phyloP scores from a whole-genome alignment of 768 basidiomycete species.

The Stropharia rugosoannulata region DNA sequence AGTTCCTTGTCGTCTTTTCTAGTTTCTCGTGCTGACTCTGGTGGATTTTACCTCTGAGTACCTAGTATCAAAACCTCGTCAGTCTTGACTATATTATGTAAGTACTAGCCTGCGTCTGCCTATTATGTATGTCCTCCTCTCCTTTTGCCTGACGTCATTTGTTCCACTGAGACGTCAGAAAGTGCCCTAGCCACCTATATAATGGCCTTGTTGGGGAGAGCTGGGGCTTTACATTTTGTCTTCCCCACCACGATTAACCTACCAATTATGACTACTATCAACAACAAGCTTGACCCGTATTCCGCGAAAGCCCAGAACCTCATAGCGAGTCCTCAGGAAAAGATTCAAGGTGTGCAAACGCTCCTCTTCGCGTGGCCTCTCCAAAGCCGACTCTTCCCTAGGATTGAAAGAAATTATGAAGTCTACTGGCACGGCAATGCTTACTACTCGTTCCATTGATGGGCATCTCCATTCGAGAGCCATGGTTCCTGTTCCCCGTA shows the following conservation, averaged over 20 bases:
- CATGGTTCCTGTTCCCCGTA: slow-evolving; percentile 75
- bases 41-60: too few species aligned
- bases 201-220: too few species aligned
- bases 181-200: too few species aligned
- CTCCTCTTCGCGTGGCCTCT: background rate
- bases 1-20: too few species aligned
- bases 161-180: too few species aligned
- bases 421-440: slow-evolving; percentile 67
- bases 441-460: slow-evolving; percentile 67
- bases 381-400: slow-evolving; percentile 18
- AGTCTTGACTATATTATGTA: too few species aligned
- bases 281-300: slow-evolving; percentile 66
- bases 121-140: too few species aligned
- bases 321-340: slow-evolving; percentile 57
- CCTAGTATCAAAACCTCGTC: too few species aligned
- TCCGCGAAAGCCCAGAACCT: slow-evolving; percentile 62
- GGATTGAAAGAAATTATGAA: slow-evolving; percentile 67
- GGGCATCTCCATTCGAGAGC: slow-evolving; percentile 78
- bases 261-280: slow-evolving; percentile 15
- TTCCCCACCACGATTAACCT: background rate
- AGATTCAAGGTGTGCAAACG: slow-evolving; percentile 53
- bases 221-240: too few species aligned
- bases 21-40: too few species aligned
- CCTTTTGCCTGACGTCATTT: too few species aligned
- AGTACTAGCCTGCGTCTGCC: too few species aligned